Evolutionary conservation across 305 asterid genomes (phyloP).

Genomic region (Rubia peregrina): DNA sequence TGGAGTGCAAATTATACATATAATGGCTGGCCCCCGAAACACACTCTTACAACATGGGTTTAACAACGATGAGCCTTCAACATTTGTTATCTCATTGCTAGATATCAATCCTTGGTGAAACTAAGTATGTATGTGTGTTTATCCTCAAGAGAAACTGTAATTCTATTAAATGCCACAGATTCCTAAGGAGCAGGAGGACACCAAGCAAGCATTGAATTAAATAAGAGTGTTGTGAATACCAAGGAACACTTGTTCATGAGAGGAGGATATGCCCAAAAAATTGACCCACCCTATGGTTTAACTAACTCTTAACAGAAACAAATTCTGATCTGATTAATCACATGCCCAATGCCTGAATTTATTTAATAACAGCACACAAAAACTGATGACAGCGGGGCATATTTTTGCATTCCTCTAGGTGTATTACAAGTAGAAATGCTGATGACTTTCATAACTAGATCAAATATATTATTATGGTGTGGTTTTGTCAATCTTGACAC

Average conservation of each 20-base stretch:
- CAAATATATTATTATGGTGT: no score
- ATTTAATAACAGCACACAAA: no score
- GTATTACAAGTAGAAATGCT: no score
- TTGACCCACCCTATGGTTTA: not conserved
- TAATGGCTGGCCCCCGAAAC: not conserved
- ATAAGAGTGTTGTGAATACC: not conserved
- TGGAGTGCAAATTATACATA: not conserved
- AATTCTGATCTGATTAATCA: no score
- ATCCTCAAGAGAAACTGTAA: not conserved
- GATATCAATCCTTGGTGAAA: not conserved
- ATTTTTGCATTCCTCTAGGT: no score
- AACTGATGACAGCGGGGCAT: no score
- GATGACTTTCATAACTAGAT: no score
- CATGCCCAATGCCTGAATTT: no score
- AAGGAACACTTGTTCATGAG: not conserved
- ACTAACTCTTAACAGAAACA: no score
- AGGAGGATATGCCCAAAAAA: not conserved
- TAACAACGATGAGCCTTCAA: not conserved
- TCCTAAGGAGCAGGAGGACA: not conserved
- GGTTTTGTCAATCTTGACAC: no score
- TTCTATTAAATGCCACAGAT: not conserved
- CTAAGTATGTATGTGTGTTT: not conserved
- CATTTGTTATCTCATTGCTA: not conserved
- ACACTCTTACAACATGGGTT: not conserved
- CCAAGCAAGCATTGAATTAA: not conserved